Conservation (phyloP, 768 basidiomycete species). For the Dacryopinax primogenitus region DNA sequence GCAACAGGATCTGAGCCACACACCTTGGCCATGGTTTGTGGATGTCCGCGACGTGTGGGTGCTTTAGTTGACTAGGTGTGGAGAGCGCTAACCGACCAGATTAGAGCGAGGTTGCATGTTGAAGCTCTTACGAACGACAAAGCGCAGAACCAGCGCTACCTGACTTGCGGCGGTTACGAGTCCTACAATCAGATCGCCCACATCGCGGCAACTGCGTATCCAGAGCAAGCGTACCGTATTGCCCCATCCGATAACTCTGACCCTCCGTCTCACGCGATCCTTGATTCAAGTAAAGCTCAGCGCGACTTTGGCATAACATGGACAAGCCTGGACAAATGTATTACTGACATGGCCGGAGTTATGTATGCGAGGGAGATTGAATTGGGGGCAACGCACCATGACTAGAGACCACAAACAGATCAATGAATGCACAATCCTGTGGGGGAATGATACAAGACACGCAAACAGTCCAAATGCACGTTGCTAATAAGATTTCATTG, state of each 20-base stretch:
- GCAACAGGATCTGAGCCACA: conserved; percentile 1
- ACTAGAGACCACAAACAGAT: background rate
- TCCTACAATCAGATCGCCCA: background rate
- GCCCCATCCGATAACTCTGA: background rate
- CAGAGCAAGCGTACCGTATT: background rate
- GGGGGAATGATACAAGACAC: background rate
- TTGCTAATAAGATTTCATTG: conserved; percentile 5
- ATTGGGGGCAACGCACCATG: background rate
- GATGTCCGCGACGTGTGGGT: background rate
- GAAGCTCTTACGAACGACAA: background rate
- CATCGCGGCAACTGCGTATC: background rate
- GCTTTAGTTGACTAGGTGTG: background rate
- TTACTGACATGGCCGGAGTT: background rate
- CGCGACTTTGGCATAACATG: background rate
- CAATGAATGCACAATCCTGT: background rate
- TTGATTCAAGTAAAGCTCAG: background rate
- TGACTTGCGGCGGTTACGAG: background rate
- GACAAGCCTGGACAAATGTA: background rate
- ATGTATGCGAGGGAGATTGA: background rate
- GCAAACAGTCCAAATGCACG: background rate
- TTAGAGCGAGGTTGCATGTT: background rate
- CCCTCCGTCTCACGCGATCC: background rate
- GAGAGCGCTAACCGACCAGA: background rate
- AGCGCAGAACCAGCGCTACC: background rate
- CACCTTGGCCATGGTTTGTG: background rate